Base-by-base conservation (phyloP, 495 filamentous ascomycete species). In the Aspergillus indologenus region DNA sequence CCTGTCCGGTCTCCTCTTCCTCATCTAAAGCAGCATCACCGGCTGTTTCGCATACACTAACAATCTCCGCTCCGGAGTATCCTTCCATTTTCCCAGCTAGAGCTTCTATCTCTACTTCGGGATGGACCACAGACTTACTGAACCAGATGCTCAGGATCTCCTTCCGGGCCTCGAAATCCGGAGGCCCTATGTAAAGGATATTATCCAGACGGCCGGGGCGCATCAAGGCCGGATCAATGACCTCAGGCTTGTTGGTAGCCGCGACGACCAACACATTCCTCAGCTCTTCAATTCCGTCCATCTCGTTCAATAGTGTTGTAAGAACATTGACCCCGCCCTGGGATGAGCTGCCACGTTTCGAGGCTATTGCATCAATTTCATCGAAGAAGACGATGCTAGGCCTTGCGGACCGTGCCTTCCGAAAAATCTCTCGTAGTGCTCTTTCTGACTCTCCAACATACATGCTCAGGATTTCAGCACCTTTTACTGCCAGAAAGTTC, bases 321-420 rank as follows among this genome's bases (percentile, higher is more conserved):
- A 98, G 79, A 15, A 96, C 89, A 71, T 96, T 94, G 20, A 96
- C 79, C 22, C 82, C 77, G 4, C 73, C 75, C 21, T 81, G 75
- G 15, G 78, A 73, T 29, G 71, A 74, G 42, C 76, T 76, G 34
- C 85, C 80, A 21, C 91, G 82, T 59, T 85, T 84, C 11, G 87
- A 85, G n/a, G 86, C 92, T 57, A 98, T 92, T 5, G 91, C 86
- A 75, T 98, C 94, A 65, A 98, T 95, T 71, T 98, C 94, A 71
- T 98, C 94, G 66, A 98, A 98, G 78, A 98, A 98, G 58, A 98
- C 91, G 68, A 98, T 93, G 69, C 89, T 91, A 4, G 94, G 94
- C 54, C 86, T 85, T 22, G 92, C 94, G 43, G 89, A 87, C 45
- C 90, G 81, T 2, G 94, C 94, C 61, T 91, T 90, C 52, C 87